Conservation (phyloP, 2,329 filamentous ascomycete genomes). For the Xylaria arbuscula region DNA sequence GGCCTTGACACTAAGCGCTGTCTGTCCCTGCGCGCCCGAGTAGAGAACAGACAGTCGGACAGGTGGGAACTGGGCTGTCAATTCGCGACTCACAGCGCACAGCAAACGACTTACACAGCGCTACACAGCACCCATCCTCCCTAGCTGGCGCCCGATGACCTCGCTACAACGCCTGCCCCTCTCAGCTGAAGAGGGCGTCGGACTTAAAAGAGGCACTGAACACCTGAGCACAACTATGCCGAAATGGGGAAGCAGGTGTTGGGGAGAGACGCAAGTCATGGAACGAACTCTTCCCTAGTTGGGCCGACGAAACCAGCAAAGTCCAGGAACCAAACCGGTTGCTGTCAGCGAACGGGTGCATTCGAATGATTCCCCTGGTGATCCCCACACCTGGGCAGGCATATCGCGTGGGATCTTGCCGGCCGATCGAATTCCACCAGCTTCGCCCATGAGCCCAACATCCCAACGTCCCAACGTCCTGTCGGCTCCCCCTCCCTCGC, state of each 20-base stretch:
- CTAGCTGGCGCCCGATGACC: constrained; percentile 32
- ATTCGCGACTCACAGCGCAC: constrained; percentile 19
- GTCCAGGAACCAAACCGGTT: constrained; percentile 15
- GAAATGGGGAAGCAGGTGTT: neutral
- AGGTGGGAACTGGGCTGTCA: constrained; percentile 34
- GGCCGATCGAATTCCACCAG: constrained; percentile 34
- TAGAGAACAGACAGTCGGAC: constrained; percentile 8
- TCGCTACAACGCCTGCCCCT: constrained; percentile 13
- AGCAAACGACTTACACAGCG: constrained; percentile 4
- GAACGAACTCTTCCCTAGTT: constrained; percentile 27
- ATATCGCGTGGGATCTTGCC: constrained; percentile 36
- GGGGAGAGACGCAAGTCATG: constrained; percentile 14
- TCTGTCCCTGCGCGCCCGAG: constrained; percentile 17
- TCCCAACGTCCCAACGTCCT: constrained; percentile 32
- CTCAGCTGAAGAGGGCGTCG: neutral
- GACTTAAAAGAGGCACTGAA: constrained; percentile 34
- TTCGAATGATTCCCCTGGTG: constrained; percentile 9
- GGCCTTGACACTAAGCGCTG: constrained; percentile 28
- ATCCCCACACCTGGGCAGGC: constrained; percentile 31
- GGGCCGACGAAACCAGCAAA: constrained; percentile 34
- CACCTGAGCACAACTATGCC: constrained; percentile 17
- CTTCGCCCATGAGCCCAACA: constrained; percentile 36
- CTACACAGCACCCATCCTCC: neutral
- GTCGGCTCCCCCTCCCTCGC: constrained; percentile 22
- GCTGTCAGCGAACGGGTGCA: constrained; percentile 27